Base-by-base conservation (phyloP, 305 asterid species). In the Fraxinus floribunda region DNA sequence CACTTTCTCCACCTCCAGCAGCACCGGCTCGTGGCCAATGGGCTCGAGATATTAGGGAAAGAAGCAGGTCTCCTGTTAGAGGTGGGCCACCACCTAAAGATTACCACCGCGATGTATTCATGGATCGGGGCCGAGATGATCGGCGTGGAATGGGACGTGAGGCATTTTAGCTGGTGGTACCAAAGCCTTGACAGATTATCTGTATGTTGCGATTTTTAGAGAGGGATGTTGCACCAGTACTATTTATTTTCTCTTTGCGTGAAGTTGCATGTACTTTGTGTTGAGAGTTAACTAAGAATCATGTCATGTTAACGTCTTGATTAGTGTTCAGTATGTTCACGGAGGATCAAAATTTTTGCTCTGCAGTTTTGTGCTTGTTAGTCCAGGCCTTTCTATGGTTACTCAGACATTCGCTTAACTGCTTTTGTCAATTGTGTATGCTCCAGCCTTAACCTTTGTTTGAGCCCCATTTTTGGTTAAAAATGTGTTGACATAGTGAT, bases 51-150 rank as follows among this genome's bases (percentile, higher is more conserved):
- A 82, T 87, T 30, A 91, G 98, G 83, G 92, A 88, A 72, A 89
- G 98, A 85, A 95, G 98, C 78, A 90, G 97, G 39, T 93, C 98
- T 79, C 98, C 98, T 10, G 80, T 86, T 36, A 89, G 95, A 90
- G 93, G 92, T 7, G 92, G 91, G 66, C 86, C 82, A 15, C 89
- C 83, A 35, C 86, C 86, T 38, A 92, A 85, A 84, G 92, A 88
- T 76, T 88, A 91, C 86, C 93, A 84, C 30, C 89, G 91, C 15
- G 93, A 88, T 66, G 22, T 84, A 77, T 91, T 86, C 83, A 78
- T 87, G 86, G 89, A 87, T 78, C 86, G 96, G 80, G 92, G 94
- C 39, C 88, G 94, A 82, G 91, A 88, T 75, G 93, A 88, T 73
- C 86, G 92, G 16, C 92, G 89, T 26, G 92, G 85, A 73, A 80